phyloP scores from a whole-genome alignment of 768 basidiomycete genomes.

The Guyanaporus albipodus region DNA sequence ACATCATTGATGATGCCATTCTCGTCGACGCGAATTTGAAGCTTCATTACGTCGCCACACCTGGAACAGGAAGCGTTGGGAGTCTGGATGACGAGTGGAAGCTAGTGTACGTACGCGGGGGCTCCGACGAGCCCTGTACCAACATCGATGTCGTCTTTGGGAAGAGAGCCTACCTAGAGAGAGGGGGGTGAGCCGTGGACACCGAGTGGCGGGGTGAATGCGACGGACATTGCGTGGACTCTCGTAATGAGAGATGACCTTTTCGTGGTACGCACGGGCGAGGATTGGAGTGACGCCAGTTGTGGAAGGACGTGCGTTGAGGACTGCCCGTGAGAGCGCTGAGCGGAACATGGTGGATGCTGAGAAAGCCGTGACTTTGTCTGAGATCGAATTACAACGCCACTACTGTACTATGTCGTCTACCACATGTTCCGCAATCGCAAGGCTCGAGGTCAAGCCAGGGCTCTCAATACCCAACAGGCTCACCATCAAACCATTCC shows the following conservation, averaged over 20 bases:
- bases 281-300: conserved; percentile 46
- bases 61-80: conserved; percentile 38
- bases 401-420: conserved; percentile 40
- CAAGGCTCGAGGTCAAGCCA: conserved; percentile 83
- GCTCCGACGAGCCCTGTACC: conserved; percentile 98
- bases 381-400: conserved; percentile 23
- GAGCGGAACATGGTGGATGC: conserved; percentile 66
- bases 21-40: conserved; percentile 96
- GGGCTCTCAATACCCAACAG: conserved; percentile 91
- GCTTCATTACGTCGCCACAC: conserved; percentile 98
- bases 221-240: conserved; percentile 87
- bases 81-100: conserved; percentile 4
- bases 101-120: conserved; percentile 67
- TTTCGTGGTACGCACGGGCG: conserved; percentile 85
- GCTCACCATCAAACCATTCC: conserved; percentile 58
- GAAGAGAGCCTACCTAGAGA: conserved; percentile 87
- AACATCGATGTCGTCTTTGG: conserved; percentile 87
- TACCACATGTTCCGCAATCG: conserved; percentile 80
- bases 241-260: conserved; percentile 97
- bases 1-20: conserved; percentile 95
- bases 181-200: conserved; percentile 49
- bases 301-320: conserved; percentile 44
- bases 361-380: conserved; percentile 21
- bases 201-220: too few species aligned
- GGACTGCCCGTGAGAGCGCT: conserved; percentile 47